Conservation (phyloP, 2,329 filamentous ascomycete species). For the Talaromyces sp. region DNA sequence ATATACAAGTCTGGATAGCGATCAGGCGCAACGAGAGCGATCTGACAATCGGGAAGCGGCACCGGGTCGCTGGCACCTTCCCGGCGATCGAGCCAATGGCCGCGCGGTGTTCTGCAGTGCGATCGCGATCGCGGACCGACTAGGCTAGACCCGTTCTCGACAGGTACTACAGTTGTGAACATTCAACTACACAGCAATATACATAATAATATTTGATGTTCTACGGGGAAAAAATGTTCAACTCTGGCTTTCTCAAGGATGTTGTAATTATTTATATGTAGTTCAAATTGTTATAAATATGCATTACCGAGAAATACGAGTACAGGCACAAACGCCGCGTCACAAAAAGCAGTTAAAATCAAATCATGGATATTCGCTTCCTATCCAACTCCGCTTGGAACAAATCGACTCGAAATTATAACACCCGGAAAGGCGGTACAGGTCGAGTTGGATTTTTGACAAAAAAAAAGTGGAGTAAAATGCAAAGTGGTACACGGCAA, state of each 20-base stretch:
- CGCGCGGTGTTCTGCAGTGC: background rate
- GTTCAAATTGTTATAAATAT: background rate
- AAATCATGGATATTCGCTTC: background rate
- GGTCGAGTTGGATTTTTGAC: background rate
- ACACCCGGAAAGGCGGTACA: background rate
- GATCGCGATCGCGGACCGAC: slow-evolving; percentile 6
- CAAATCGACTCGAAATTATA: background rate
- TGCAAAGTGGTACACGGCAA: background rate
- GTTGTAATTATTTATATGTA: background rate
- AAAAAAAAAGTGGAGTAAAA: background rate
- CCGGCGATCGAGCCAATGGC: slow-evolving; percentile 8
- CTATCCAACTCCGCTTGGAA: background rate
- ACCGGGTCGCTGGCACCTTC: background rate
- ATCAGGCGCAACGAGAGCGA: slow-evolving; percentile 8
- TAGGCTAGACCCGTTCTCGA: background rate
- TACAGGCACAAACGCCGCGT: background rate
- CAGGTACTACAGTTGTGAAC: too few relatives aligned
- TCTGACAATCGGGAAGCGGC: background rate
- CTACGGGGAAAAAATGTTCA: too few relatives aligned
- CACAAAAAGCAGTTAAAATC: background rate
- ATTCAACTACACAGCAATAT: too few relatives aligned
- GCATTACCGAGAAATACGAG: background rate
- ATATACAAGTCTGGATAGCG: background rate
- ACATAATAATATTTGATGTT: too few relatives aligned
- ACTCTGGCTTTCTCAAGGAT: too few relatives aligned